A percentile compares a stretch with the other conserved stretches of the same genome.
These are phyloP conservation scores for Antitrichia curtipendula DNA, from an alignment of 225 moss, liverwort and hornwort species.

Conservation along the genomic window DNA sequence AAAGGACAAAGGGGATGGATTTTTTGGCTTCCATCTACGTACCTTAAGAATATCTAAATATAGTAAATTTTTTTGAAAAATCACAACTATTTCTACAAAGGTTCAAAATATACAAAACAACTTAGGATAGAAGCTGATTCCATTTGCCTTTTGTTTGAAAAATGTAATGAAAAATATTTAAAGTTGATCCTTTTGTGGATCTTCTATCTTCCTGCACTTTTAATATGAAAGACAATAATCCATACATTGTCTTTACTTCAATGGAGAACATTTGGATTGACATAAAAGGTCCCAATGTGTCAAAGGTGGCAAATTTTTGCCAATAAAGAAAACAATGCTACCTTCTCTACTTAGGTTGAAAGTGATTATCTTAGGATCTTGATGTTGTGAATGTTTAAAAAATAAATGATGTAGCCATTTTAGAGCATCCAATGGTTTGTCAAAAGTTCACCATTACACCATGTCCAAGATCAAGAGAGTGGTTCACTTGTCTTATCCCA, in stretches of 20 bases:
- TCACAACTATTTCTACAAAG: background rate
- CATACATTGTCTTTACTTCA: background rate
- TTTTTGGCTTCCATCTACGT: too few relatives aligned
- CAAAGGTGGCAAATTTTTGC: background rate
- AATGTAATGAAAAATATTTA: background rate
- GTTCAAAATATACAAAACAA: background rate
- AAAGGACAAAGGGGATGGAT: too few relatives aligned
- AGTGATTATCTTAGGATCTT: background rate
- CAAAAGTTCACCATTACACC: too few relatives aligned
- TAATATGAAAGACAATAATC: background rate
- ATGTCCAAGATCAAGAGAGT: fast-evolving
- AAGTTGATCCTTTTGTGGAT: fast-evolving
- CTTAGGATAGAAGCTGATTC: background rate
- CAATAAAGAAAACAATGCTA: background rate
- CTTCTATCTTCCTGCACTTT: background rate
- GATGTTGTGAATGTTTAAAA: background rate
- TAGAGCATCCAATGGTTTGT: background rate
- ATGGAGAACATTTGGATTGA: too few relatives aligned
- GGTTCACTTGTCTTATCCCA: background rate
- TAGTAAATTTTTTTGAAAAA: too few relatives aligned
- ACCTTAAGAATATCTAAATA: too few relatives aligned
- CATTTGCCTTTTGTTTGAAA: background rate
- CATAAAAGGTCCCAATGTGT: background rate
- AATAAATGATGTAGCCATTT: background rate
- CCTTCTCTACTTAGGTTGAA: too few relatives aligned